Conservation (phyloP, 306 rosid genomes). For the Dalbergia oliveri region DNA sequence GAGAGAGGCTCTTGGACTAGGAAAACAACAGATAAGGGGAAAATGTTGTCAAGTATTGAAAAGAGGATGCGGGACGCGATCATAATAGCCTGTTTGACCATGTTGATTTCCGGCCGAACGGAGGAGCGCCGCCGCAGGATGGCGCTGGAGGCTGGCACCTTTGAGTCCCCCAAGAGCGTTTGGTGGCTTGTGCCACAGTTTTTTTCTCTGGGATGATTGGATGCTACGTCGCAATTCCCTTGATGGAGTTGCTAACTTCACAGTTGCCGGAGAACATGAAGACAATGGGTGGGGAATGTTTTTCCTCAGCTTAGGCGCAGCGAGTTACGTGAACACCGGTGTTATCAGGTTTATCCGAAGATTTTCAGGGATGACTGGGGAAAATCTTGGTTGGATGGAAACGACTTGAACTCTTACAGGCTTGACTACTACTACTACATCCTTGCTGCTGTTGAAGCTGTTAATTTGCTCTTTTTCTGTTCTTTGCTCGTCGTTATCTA, state of each 20-base stretch:
- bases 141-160: conserved; percentile 42
- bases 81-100: conserved; percentile 57
- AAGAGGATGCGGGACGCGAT: conserved; percentile 55
- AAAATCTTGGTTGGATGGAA: conserved; percentile 64
- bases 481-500: conserved; percentile 53
- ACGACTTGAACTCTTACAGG: conserved; percentile 68
- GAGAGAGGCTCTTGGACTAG: conserved; percentile 52
- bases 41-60: conserved; percentile 55
- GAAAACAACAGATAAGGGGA: conserved; percentile 16
- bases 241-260: conserved; percentile 68
- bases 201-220: conserved; percentile 60
- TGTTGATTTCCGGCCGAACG: conserved; percentile 55
- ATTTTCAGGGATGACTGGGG: conserved; percentile 27
- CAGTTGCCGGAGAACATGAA: conserved; percentile 71
- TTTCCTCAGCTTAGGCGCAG: conserved; percentile 58
- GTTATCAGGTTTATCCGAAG: conserved; percentile 43
- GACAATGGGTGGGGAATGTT: conserved; percentile 72
- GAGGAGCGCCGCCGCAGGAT: conserved; percentile 52
- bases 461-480: conserved; percentile 60
- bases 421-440: conserved; percentile 67
- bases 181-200: conserved; percentile 66
- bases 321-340: conserved; percentile 54
- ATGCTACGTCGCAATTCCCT: conserved; percentile 65
- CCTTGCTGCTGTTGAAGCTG: conserved; percentile 51
- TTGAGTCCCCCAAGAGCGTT: conserved; percentile 53